These are phyloP conservation scores for Calonectria leucothoes DNA, from an alignment of 2,329 filamentous ascomycete genomes.

Conservation along the genomic window DNA sequence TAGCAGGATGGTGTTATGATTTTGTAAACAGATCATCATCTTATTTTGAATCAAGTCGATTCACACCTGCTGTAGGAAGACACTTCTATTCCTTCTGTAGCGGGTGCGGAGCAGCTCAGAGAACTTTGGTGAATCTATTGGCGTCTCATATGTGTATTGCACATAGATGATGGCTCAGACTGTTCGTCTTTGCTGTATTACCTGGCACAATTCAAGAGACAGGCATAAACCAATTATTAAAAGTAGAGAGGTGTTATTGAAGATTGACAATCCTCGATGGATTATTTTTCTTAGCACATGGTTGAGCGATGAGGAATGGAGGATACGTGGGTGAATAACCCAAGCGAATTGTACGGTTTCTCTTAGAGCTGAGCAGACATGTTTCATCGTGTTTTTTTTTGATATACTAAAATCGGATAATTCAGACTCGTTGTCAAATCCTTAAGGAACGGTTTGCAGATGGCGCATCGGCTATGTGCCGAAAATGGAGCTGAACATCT, in stretches of 20 bases:
- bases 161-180: constrained; percentile 14
- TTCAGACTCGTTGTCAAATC: not conserved
- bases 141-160: constrained; percentile 22
- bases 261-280: constrained; percentile 14
- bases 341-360: constrained; percentile 12
- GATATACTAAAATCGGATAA: not conserved
- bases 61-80: constrained; percentile 12
- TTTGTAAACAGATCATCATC: too few relatives aligned
- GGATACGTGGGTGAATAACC: constrained; percentile 22
- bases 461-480: not conserved
- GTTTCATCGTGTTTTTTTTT: not conserved
- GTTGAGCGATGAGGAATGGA: constrained; percentile 17
- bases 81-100: constrained; percentile 20
- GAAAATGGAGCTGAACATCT: not conserved
- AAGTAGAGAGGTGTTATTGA: constrained; percentile 4
- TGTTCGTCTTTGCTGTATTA: constrained; percentile 18
- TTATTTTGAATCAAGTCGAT: constrained; percentile 18
- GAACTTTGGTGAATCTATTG: constrained; percentile 15
- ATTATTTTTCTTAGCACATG: constrained; percentile 10
- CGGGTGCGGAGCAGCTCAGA: constrained; percentile 10
- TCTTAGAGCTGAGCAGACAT: not conserved
- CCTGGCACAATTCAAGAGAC: constrained; percentile 11
- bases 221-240: constrained; percentile 7
- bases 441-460: not conserved
- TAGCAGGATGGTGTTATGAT: too few relatives aligned